A percentile compares a stretch with the other conserved stretches of the same genome.
These are phyloP conservation scores for Aspergillus haitiensis DNA, from an alignment of 495 filamentous ascomycete genomes.

Conservation along the genomic window DNA sequence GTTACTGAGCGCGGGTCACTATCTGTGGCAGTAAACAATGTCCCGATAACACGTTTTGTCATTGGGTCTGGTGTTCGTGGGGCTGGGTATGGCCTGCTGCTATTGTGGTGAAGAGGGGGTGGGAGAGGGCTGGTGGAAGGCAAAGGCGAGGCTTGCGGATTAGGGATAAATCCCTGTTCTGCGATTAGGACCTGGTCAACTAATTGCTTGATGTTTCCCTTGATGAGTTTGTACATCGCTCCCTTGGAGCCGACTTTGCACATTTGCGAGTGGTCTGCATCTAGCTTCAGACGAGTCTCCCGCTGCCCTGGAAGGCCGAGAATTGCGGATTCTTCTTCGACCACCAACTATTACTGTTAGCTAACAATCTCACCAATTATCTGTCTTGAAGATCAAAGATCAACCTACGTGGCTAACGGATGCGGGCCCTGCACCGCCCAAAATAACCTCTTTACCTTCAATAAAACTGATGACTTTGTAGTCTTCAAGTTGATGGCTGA, in stretches of 20 bases:
- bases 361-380: neutral
- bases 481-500: constrained; percentile 40
- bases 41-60: constrained; percentile 22
- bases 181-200: constrained; percentile 37
- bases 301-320: constrained; percentile 40
- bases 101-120: constrained; percentile 38
- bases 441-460: constrained; percentile 42
- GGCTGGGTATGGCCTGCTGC: constrained; percentile 32
- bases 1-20: constrained; percentile 36
- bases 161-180: constrained; percentile 39
- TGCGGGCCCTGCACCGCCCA: constrained; percentile 34
- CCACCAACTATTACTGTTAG: constrained; percentile 36
- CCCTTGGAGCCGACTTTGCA: constrained; percentile 38
- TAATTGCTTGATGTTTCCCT: constrained; percentile 42
- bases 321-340: constrained; percentile 42
- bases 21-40: constrained; percentile 27
- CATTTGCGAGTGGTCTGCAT: constrained; percentile 44
- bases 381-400: neutral
- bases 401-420: constrained; percentile 38
- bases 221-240: constrained; percentile 41
- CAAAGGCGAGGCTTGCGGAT: constrained; percentile 20
- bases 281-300: constrained; percentile 42
- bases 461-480: constrained; percentile 45
- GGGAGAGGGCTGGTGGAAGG: constrained; percentile 31
- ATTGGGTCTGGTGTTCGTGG: constrained; percentile 21